These are phyloP conservation scores for Canavalia ensiformis DNA, from an alignment of 306 rosid species.

Conservation along the genomic window DNA sequence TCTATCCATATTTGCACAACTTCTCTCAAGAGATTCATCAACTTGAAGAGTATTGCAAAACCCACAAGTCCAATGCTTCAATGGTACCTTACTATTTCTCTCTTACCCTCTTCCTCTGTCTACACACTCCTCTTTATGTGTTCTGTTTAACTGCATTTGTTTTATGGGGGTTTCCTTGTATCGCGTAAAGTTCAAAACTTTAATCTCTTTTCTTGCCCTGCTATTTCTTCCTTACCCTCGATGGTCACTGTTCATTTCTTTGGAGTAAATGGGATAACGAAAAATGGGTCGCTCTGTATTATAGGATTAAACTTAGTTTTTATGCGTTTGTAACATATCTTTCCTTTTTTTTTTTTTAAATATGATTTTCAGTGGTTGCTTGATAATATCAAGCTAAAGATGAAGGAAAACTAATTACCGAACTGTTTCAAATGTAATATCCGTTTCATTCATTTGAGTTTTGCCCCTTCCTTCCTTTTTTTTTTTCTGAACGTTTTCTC, in stretches of 20 bases:
- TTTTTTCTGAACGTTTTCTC: constrained; percentile 37
- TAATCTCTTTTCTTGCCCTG: background rate
- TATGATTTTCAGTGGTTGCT: constrained; percentile 27
- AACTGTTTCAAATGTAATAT: constrained; percentile 13
- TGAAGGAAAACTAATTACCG: constrained; percentile 23
- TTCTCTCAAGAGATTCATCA: constrained; percentile 81
- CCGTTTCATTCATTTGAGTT: constrained; percentile 22
- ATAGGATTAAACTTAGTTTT: background rate
- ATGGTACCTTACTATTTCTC: constrained; percentile 57
- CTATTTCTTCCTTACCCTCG: constrained; percentile 22
- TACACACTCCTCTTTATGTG: constrained; percentile 30
- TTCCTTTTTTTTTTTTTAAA: background rate
- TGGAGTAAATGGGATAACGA: constrained; percentile 43
- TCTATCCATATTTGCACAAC: constrained; percentile 74
- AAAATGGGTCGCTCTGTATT: constrained; percentile 30
- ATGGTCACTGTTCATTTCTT: constrained; percentile 26
- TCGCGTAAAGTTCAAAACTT: constrained; percentile 33
- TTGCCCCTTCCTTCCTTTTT: constrained; percentile 19
- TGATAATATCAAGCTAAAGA: constrained; percentile 36
- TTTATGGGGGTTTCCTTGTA: constrained; percentile 38
- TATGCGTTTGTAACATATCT: background rate
- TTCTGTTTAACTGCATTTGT: constrained; percentile 51
- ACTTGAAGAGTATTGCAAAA: constrained; percentile 79
- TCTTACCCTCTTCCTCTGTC: background rate
- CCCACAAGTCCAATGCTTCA: constrained; percentile 69